Base-by-base conservation (phyloP, 306 rosid genomes). In the Urtica urens region DNA sequence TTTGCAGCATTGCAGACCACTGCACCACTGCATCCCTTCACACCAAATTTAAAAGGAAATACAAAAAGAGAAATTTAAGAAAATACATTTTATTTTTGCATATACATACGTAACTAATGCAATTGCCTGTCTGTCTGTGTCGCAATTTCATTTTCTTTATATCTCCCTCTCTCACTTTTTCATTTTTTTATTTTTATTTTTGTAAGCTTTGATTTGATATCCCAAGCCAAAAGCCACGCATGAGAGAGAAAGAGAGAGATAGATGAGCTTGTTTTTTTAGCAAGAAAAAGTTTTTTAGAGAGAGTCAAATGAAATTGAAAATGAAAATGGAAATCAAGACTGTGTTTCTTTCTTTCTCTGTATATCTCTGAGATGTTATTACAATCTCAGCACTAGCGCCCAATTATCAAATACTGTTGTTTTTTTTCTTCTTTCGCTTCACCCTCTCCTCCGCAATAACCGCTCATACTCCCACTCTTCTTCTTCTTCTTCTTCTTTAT, bases 1-100 rank as follows among this genome's bases (percentile, higher is more conserved):
- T 66, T 35, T 69, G 77, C 82, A 81, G 93, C 38, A 75, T 25
- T 71, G 81, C 73, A 46, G 72, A 64, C 85, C 88, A 72, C 76
- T 64, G 72, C 76, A 49, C 60, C 64, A 59, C 74, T 62, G 74
- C 79, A 21, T 8, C 38, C 27, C 57, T 51, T 52, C 42, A 35
- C n/a, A 68, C 24, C 57, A 23, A 55, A n/a, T n/a, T 53, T 26
- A 47, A 60, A 69, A 73, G 60, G 31, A 21, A 49, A 65, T 57
- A 38, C 59, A 56, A 55, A 40, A 51, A 51, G 23, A 59, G 28
- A 59, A 50, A 60, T 57, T 70, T 62, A 69, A 61, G 3, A 6
- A 68, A n/a, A n/a, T n/a, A n/a, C n/a, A n/a, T n/a, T n/a, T n/a
- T n/a, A n/a, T n/a, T n/a, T n/a, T n/a, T n/a, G n/a, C n/a, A n/a